Base-by-base conservation (phyloP, 2,329 filamentous ascomycete genomes). In the Beauveria varroae region DNA sequence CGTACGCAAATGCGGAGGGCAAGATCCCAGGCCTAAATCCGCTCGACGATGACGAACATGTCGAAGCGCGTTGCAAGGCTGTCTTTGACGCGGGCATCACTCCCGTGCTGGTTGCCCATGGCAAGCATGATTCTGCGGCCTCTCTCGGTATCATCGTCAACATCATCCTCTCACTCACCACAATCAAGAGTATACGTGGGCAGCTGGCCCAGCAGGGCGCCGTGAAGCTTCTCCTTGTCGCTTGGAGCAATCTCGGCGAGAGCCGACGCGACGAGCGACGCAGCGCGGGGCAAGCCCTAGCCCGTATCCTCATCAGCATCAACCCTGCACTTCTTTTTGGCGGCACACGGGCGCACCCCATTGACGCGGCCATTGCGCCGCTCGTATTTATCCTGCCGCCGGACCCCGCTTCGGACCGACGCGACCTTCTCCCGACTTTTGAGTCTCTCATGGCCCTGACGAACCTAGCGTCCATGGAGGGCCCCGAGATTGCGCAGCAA, bases 151-250 rank as follows among this genome's bases (percentile, higher is more conserved):
- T 96, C 30, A 87, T 89, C 58, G 82, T 90, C 57, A 85, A 86
- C 52, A 93, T 96, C 63, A 77, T 98, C 40, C 84, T 90, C 63
- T 86, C 91, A 0, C 78, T 99, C 5, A 87, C 91, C 20, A 86
- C 87, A 68, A 87, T 86, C n/a, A 80, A 86, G 44, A 85, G 85
- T 60, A 81, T 91, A 61, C 86, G 95, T 12, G 90, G 91, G 0
- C 81, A 85, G 54, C 86, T 99, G 65, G 90, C 92, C 3, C 95
- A 98, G 70, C 93, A 98, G 79, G 95, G 95, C n/a, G 91, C 90
- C 2, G 84, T 97, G 20, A 95, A 89, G 67, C 82, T 97, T 1
- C 81, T 98, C 24, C 82, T 98, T 28, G 83, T 87, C 16, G 83
- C 87, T 60, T 86, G 86, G 81, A 79, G 81, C 14, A 78, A 79